Base-by-base conservation (phyloP, 495 filamentous ascomycete species). In the Aspergillus baeticus region DNA sequence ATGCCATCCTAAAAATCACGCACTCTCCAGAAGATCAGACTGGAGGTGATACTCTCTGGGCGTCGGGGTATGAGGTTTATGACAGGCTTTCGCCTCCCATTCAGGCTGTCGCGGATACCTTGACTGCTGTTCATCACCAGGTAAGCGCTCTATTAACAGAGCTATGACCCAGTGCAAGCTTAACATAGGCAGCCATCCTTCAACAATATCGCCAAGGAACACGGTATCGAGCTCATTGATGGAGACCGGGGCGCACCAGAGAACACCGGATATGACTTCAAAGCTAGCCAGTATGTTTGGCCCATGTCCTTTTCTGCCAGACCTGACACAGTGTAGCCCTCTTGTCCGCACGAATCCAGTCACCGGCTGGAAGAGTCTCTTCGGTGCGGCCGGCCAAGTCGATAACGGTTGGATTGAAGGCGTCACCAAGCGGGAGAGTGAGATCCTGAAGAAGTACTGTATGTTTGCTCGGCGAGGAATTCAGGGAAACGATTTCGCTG, bases 341-440 rank as follows among this genome's bases (percentile, higher is more conserved):
- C 21, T 56, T 5, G 45, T 56, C 6, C 45, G 44, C 22, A 56
- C 54, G 5, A 56, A 56, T 22, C 54, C 54, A 14, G 54, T 56
- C 0, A 56, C 54, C 10, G 54, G 54, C 0, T 56, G 54, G 54
- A 56, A 56, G 45, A 50, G 45, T 20, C 44, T 56, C n/a, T 56
- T 56, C 35, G 45, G 21, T 1, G 45, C 43, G 0, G 45, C n/a
- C 0, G 5, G 7, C 0, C 44, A 50, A 21, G 18, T 49, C 45
- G 36, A 36, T 6, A 35, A 42, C 4, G 54, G 45, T 10, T 43
- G 45, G 45, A 47, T 55, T 15, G 37, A 56, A 15, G 45, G 23
- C 10, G 54, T 49, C 2, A 50, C 43, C 5, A 13, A 42, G 22
- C 33, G 33, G 3, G 53, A 55, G 35, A 47, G 43, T 15, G 42